A percentile compares a stretch with the other conserved stretches of the same genome.
Evolutionary conservation across 106 monocot genomes (phyloP).

Genomic region (Iris macrosiphon): DNA sequence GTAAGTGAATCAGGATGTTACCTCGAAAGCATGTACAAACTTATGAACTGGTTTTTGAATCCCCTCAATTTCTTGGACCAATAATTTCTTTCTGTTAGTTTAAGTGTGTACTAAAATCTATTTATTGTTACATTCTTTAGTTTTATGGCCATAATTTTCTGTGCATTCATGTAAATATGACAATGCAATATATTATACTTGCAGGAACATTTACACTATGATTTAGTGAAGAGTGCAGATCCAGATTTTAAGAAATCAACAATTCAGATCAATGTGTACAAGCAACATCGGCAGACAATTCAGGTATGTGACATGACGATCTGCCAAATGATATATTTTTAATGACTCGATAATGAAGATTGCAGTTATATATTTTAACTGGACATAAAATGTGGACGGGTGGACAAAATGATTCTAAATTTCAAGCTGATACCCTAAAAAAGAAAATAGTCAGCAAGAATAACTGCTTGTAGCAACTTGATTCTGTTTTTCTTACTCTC

Average conservation of each 20-base stretch:
- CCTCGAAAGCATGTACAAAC: too few species aligned
- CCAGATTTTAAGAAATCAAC: conserved; percentile 75
- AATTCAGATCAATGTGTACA: conserved; percentile 80
- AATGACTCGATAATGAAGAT: background rate
- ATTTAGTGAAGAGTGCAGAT: conserved; percentile 69
- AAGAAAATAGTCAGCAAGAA: too few species aligned
- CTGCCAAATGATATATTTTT: background rate
- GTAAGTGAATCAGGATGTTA: too few species aligned
- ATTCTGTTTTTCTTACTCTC: background rate
- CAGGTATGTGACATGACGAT: conserved; percentile 36
- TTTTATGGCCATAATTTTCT: background rate
- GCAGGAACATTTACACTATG: conserved; percentile 96
- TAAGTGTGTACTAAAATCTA: background rate
- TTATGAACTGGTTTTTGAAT: too few species aligned
- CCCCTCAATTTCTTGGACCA: too few species aligned
- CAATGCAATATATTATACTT: background rate
- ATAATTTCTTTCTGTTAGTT: background rate
- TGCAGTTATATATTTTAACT: too few species aligned
- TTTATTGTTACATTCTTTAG: background rate
- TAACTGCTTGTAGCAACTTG: too few species aligned
- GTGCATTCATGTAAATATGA: background rate
- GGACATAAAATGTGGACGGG: too few species aligned
- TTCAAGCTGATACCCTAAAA: too few species aligned
- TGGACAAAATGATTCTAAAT: too few species aligned
- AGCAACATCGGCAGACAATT: conserved; percentile 93